Base-by-base conservation (phyloP, 164 flowering plant species). In the Stephania yunnanensis region DNA sequence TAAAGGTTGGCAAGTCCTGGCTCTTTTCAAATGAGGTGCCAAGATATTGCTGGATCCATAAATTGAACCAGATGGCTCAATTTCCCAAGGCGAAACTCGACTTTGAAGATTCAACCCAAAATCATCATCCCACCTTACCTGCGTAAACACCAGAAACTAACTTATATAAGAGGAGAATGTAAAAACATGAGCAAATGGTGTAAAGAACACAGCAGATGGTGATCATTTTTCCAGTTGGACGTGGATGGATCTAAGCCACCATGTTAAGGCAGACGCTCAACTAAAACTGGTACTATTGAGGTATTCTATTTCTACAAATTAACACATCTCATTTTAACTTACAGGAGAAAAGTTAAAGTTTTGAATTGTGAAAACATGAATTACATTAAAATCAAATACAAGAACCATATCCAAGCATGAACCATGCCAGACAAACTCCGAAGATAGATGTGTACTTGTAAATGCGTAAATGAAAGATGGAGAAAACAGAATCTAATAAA, bases 21-120 rank as follows among this genome's bases (percentile, higher is more conserved):
- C 84, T 83, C 98, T 86, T 79, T 95, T 95, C 31, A 85, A 81
- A 74, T 89, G 87, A 65, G 89, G 79, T 10, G 79, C 30, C 65
- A 80, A 52, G 65, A 88, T 77, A 81, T 74, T 78, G 79, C 75
- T 78, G 55, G 91, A 77, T 69, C 84, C 83, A n/a, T 90, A 77
- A 76, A 83, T 68, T 22, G 90, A 82, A 83, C 95, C 89, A 69
- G 86, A 86, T 17, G 86, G 87, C 80, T 89, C 95, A 71, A 96
- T 89, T 78, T 92, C 99, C 99, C 99, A 96, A 7, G 99, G 97
- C 31, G 97, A 96, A 71, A 96, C 94, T 83, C 98, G 84, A 72
- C 86, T 86, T 52, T 84, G 90, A 42, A 85, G 83, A 72, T 80
- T 78, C 52, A 81, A 73, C 72, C 88, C 93, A 10, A 81, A 15